These are phyloP conservation scores for Pezicula radicicola DNA, from an alignment of 2,329 filamentous ascomycete species.

Conservation along the genomic window DNA sequence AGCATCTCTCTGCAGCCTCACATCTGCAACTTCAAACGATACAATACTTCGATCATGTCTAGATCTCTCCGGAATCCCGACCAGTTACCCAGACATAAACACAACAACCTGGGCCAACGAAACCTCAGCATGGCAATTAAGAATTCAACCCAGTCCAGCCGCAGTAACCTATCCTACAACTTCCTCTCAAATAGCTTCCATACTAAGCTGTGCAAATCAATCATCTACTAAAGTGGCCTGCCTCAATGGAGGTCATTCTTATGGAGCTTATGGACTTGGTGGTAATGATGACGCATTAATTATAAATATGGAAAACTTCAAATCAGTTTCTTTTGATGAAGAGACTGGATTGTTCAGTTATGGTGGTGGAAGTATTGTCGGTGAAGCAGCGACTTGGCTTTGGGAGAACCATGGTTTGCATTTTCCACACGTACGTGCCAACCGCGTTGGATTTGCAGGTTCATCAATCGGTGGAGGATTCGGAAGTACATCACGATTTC, in stretches of 20 bases:
- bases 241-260: constrained; percentile 10
- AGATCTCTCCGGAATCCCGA: too few species aligned
- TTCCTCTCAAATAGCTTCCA: constrained; percentile 3
- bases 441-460: constrained; percentile 7
- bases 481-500: constrained; percentile 7
- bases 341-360: constrained; percentile 5
- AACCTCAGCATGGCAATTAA: constrained; percentile 10
- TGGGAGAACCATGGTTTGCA: constrained; percentile 9
- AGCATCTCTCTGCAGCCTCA: too few species aligned
- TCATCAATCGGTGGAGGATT: constrained; percentile 12
- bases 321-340: constrained; percentile 3
- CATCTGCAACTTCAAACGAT: too few species aligned
- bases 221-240: constrained; percentile 7
- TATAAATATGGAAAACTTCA: constrained; percentile 10
- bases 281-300: constrained; percentile 10
- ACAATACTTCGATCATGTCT: too few species aligned
- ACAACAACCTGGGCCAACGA: constrained; percentile 2
- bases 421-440: constrained; percentile 11
- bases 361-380: constrained; percentile 9
- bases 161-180: constrained; percentile 5
- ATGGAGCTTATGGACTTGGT: constrained; percentile 7
- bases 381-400: constrained; percentile 4
- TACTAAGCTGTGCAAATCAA: constrained; percentile 7
- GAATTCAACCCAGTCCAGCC: constrained; percentile 5
- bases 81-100: too few species aligned